phyloP scores from a whole-genome alignment of 2,329 filamentous ascomycete species.

The Zarea fungicola region DNA sequence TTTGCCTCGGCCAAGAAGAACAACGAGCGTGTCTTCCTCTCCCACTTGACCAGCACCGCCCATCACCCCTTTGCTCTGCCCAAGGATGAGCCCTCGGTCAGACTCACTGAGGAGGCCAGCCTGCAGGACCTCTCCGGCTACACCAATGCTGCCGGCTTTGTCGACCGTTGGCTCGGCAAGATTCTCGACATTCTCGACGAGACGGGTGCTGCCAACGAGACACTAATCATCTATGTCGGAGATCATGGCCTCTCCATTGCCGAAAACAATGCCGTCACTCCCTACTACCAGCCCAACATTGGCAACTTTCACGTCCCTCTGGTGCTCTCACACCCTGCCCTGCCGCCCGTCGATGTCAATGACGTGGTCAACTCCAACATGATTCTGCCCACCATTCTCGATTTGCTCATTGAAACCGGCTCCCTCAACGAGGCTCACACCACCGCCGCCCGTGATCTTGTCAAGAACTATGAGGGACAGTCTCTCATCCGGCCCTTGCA shows the following conservation, averaged over 20 bases:
- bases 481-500: constrained; percentile 28
- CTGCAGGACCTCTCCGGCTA: constrained; percentile 29
- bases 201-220: constrained; percentile 28
- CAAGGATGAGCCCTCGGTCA: constrained; percentile 22
- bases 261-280: constrained; percentile 25
- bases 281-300: constrained; percentile 30
- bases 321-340: constrained; percentile 27
- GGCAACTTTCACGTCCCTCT: constrained; percentile 29
- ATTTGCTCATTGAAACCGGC: constrained; percentile 28
- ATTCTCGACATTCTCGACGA: constrained; percentile 27
- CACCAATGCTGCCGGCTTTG: constrained; percentile 28
- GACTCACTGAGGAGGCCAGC: constrained; percentile 21
- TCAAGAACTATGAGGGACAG: constrained; percentile 30
- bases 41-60: constrained; percentile 31
- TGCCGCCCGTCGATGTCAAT: constrained; percentile 27
- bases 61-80: constrained; percentile 30
- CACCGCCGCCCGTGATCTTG: constrained; percentile 23
- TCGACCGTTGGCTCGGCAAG: constrained; percentile 28
- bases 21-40: constrained; percentile 28
- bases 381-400: constrained; percentile 30
- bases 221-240: constrained; percentile 27
- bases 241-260: constrained; percentile 30
- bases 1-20: constrained; percentile 25
- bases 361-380: constrained; percentile 28
- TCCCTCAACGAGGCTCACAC: constrained; percentile 25